These are phyloP conservation scores for Cucurbita moschata DNA, from an alignment of 306 rosid species.

Conservation along the genomic window DNA sequence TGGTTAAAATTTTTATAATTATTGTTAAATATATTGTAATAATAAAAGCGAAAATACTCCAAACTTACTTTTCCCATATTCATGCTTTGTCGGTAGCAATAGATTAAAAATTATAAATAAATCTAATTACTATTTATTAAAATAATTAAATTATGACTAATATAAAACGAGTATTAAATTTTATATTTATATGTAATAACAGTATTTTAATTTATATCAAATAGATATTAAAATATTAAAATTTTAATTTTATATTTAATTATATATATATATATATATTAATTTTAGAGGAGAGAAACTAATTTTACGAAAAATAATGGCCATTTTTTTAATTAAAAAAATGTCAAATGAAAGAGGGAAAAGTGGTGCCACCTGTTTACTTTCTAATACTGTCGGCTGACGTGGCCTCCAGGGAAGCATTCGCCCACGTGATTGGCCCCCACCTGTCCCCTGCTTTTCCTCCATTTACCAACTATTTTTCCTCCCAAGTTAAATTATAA, in stretches of 20 bases:
- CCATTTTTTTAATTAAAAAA: neutral
- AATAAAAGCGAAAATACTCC: neutral
- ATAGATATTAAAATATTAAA: neutral
- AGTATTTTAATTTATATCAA: too few relatives aligned
- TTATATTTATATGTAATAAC: too few relatives aligned
- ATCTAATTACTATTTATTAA: too few relatives aligned
- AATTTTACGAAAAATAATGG: too few relatives aligned
- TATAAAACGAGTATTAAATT: too few relatives aligned
- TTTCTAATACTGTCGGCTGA: slow-evolving; percentile 18
- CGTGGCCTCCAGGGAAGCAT: slow-evolving; percentile 11
- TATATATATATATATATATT: too few relatives aligned
- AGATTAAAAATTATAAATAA: neutral
- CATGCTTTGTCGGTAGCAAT: slow-evolving; percentile 5
- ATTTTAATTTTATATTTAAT: too few relatives aligned
- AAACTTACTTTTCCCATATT: neutral
- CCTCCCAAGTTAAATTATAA: neutral
- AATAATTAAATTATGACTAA: too few relatives aligned
- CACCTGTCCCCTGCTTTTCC: slow-evolving; percentile 15
- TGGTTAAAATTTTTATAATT: neutral
- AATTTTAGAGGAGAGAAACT: too few relatives aligned
- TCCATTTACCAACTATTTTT: neutral
- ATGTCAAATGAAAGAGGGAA: neutral
- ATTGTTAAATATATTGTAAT: neutral
- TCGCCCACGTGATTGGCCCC: slow-evolving; percentile 20
- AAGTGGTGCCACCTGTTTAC: neutral